Evolutionary conservation across 177 flowering plant genomes (phyloP).

Genomic region (Vitis hybrid): DNA sequence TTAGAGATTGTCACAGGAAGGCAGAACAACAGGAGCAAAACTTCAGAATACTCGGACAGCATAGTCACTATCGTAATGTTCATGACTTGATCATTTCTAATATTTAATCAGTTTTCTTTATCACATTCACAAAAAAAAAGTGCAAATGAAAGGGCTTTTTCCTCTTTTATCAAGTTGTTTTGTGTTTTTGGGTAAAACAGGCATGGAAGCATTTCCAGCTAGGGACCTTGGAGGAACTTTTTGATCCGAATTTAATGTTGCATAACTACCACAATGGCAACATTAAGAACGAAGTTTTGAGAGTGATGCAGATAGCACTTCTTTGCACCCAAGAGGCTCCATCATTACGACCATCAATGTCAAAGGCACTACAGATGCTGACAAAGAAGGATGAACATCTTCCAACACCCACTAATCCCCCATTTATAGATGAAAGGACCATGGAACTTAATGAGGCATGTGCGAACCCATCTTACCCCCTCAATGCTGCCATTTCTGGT

Average conservation of each 20-base stretch:
- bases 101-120: not conserved
- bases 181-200: slow-evolving; percentile 30
- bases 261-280: slow-evolving; percentile 27
- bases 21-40: slow-evolving; percentile 66
- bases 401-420: slow-evolving; percentile 69
- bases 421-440: slow-evolving; percentile 71
- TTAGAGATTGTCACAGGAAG: slow-evolving; percentile 73
- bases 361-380: slow-evolving; percentile 64
- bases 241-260: slow-evolving; percentile 61
- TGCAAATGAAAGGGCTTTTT: not conserved
- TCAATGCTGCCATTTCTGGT: slow-evolving; percentile 18
- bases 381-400: slow-evolving; percentile 50
- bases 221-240: slow-evolving; percentile 49
- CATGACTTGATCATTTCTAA: not conserved
- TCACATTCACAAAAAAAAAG: not conserved
- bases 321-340: slow-evolving; percentile 79
- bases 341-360: slow-evolving; percentile 75
- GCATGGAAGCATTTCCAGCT: slow-evolving; percentile 77
- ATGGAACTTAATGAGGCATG: slow-evolving; percentile 55
- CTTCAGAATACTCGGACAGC: slow-evolving; percentile 63
- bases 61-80: slow-evolving; percentile 51
- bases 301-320: slow-evolving; percentile 79
- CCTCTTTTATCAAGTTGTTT: not conserved
- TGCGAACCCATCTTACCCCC: slow-evolving; percentile 35
- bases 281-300: slow-evolving; percentile 39